Base-by-base conservation (phyloP, 2,329 filamentous ascomycete genomes). In the Myriangium duriaei region DNA sequence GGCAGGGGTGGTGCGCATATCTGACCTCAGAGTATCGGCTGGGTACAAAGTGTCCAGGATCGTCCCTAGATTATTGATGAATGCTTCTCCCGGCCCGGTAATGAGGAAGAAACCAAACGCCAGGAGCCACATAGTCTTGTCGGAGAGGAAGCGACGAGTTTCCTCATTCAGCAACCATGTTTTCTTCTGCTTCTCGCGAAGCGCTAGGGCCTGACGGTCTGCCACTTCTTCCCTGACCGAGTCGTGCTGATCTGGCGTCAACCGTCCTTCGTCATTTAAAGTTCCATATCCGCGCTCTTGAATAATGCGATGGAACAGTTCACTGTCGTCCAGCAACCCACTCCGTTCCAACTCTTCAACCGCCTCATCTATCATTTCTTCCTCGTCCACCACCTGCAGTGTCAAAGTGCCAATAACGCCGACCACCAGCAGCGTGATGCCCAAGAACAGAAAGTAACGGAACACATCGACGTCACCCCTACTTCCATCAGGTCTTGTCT, bases 21-120 rank as follows among this genome's bases (percentile, higher is more conserved):
- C 30, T 3, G 36, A 37, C 52, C 44, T 51, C 45, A 37, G 62
- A 54, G 34, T 60, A 56, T 71, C 72, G n/a, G 63, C 64, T 4
- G 73, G 72, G 31, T 82, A 83, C 3, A 95, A 67, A 0, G 88
- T 93, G 48, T 82, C 80, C 49, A 96, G 87, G 44, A 98, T 79
- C 15, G 87, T 95, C 24, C 91, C 91, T 7, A 98, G 63, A 51
- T 96, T 98, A 63, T 96, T 98, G 62, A 96, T 86, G 57, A 95
- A 98, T 9, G 88, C 83, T 61, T 98, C 91, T n/a, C 87, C 88
- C 0, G 91, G 88, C 0, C 91, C 91, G 38, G 87, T 83, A 49
- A 94, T 83, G 45, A 96, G 72, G 59, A 96, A 84, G 61, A 98
- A 96, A 13, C 86, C 87, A 1, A 79, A 65, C 0, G 88, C 85